Evolutionary conservation across 768 basidiomycete species (phyloP).

Genomic region (Hirschioporus abietinus): DNA sequence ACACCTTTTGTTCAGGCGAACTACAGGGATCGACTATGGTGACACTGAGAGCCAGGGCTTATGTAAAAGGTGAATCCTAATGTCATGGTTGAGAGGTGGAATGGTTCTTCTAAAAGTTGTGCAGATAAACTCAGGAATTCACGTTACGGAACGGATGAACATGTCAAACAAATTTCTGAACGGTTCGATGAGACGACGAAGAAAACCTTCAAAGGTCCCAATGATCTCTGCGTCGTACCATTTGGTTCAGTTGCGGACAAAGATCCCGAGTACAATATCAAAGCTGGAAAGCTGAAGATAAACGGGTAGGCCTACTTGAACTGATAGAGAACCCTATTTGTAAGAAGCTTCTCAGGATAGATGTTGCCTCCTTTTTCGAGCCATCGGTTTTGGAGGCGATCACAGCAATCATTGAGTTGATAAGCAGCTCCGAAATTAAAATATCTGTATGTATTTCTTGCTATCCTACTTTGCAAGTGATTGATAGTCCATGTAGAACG

Average conservation of each 20-base stretch:
- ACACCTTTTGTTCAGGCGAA: slow-evolving; percentile 24
- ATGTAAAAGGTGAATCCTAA: slow-evolving; percentile 25
- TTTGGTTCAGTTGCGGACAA: slow-evolving; percentile 36
- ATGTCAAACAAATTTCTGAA: slow-evolving; percentile 32
- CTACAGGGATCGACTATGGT: slow-evolving; percentile 37
- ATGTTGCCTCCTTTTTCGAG: slow-evolving; percentile 39
- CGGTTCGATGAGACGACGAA: slow-evolving; percentile 36
- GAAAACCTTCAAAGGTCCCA: slow-evolving; percentile 37
- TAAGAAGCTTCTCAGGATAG: slow-evolving; percentile 20
- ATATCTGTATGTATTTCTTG: slow-evolving; percentile 26
- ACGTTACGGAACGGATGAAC: slow-evolving; percentile 25
- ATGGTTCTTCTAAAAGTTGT: neutral
- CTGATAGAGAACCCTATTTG: neutral
- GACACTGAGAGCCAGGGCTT: slow-evolving; percentile 26
- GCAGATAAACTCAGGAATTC: slow-evolving; percentile 28
- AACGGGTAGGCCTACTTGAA: slow-evolving; percentile 25
- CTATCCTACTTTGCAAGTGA: neutral
- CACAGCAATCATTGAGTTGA: slow-evolving; percentile 29
- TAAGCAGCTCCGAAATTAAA: slow-evolving; percentile 19
- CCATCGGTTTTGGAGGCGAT: slow-evolving; percentile 34
- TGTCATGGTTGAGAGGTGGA: neutral
- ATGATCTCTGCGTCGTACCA: slow-evolving; percentile 34
- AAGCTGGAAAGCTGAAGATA: slow-evolving; percentile 33
- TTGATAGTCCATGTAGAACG: slow-evolving; percentile 19
- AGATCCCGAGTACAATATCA: slow-evolving; percentile 33